A percentile compares a stretch with the other conserved stretches of the same genome.
Evolutionary conservation across 257 asterid species (phyloP).

Genomic region (Knoxia roxburghii): DNA sequence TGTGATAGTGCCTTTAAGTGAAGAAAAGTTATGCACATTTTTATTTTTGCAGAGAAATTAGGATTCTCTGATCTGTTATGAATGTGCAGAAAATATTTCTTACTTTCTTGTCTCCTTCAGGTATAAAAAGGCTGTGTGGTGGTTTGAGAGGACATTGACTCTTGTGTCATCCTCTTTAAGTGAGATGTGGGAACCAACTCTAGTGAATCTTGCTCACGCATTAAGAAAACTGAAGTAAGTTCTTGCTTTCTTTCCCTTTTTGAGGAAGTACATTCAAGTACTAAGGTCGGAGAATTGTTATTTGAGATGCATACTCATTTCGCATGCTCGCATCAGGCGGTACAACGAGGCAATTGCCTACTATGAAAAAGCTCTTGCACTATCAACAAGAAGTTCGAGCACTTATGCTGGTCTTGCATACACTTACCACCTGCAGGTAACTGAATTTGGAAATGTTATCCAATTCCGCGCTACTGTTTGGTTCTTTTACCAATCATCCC

Average conservation of each 20-base stretch:
- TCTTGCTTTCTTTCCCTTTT: neutral
- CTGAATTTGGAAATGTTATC: neutral
- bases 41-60: neutral
- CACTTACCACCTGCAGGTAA: conserved; percentile 88
- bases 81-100: too few species aligned
- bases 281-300: neutral
- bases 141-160: conserved; percentile 89
- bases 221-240: conserved; percentile 79
- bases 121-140: conserved; percentile 76
- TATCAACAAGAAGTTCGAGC: conserved; percentile 84
- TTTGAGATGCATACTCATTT: neutral
- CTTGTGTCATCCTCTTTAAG: conserved; percentile 74
- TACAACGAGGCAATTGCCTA: conserved; percentile 71
- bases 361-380: conserved; percentile 93
- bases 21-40: neutral
- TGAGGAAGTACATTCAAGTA: neutral
- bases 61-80: neutral
- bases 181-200: conserved; percentile 98
- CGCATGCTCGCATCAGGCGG: conserved; percentile 50
- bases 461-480: neutral
- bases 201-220: conserved; percentile 93
- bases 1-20: neutral
- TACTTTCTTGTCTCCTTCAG: conserved; percentile 30
- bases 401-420: conserved; percentile 96
- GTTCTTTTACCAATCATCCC: neutral